These are phyloP conservation scores for Paramecium sonneborni DNA, from an alignment of 73 alveolate species.

Conservation along the genomic window DNA sequence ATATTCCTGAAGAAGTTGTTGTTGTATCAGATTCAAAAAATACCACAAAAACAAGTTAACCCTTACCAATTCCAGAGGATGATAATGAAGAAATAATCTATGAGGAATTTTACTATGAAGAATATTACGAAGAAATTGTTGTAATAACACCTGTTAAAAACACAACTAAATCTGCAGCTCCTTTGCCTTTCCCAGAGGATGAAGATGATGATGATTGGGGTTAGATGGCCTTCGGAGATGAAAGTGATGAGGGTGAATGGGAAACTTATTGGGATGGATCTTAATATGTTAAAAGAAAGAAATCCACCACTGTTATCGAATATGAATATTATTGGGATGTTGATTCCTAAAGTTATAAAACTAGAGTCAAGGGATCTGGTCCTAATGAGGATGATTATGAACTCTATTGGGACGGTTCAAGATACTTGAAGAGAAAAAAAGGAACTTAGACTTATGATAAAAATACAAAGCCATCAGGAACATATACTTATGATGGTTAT, in stretches of 20 bases:
- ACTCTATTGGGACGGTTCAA: slow-evolving; percentile 24
- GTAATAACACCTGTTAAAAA: neutral
- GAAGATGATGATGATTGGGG: slow-evolving; percentile 2
- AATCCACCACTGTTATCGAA: neutral
- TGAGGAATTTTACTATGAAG: slow-evolving; percentile 9
- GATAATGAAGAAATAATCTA: neutral
- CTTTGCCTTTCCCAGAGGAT: neutral
- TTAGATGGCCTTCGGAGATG: neutral
- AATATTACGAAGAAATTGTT: neutral
- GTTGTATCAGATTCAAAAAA: neutral
- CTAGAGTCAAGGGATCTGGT: neutral
- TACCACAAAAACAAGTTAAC: neutral
- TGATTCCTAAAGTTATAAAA: neutral
- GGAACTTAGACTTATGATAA: neutral
- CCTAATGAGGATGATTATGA: slow-evolving; percentile 7
- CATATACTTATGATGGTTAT: neutral
- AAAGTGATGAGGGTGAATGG: slow-evolving; percentile 7
- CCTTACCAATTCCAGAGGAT: neutral
- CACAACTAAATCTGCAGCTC: neutral
- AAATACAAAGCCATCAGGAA: neutral
- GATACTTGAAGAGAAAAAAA: neutral
- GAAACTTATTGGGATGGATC: slow-evolving; percentile 28
- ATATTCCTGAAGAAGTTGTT: neutral
- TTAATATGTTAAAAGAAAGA: neutral
- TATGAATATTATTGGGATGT: slow-evolving; percentile 28